Conservation (phyloP, 768 basidiomycete species). For the Hygrocybe punicea region DNA sequence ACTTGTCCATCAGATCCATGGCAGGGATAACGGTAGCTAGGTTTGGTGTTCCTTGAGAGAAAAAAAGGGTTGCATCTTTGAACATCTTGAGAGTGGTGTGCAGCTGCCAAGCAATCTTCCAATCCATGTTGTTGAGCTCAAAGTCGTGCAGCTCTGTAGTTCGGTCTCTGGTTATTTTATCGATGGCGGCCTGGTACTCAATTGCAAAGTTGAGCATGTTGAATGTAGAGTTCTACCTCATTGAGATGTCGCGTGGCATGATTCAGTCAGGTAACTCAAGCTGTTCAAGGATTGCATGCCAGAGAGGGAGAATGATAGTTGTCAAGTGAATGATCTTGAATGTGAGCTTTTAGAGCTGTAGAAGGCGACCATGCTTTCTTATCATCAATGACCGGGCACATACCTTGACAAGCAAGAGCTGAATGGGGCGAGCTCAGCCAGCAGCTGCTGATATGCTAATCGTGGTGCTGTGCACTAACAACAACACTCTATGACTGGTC, state of each 20-base stretch:
- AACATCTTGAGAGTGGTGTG: conserved; percentile 24
- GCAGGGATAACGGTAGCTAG: conserved; percentile 25
- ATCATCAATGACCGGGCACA: not conserved
- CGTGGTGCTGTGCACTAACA: no score
- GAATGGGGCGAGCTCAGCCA: not conserved
- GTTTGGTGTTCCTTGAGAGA: conserved; percentile 21
- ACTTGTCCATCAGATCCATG: conserved; percentile 27
- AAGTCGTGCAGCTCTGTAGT: conserved; percentile 13
- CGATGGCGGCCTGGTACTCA: conserved; percentile 24
- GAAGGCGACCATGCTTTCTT: not conserved
- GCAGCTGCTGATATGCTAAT: no score
- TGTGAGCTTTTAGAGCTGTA: conserved; percentile 20
- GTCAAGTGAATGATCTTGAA: conserved; percentile 28
- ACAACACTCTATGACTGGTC: no score
- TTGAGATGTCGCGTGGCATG: conserved; percentile 34
- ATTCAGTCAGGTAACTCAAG: conserved; percentile 7
- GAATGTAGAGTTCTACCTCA: conserved; percentile 36
- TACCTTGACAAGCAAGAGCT: conserved; percentile 10
- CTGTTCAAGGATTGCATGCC: conserved; percentile 17
- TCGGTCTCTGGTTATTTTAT: conserved; percentile 17
- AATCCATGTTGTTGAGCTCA: conserved; percentile 20
- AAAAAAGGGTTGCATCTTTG: conserved; percentile 22
- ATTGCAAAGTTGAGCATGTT: conserved; percentile 32
- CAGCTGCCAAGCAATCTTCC: conserved; percentile 27
- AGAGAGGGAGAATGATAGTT: conserved; percentile 29